phyloP scores from a whole-genome alignment of 176 grass and related monocot genomes.

The Pontederia paniculata region DNA sequence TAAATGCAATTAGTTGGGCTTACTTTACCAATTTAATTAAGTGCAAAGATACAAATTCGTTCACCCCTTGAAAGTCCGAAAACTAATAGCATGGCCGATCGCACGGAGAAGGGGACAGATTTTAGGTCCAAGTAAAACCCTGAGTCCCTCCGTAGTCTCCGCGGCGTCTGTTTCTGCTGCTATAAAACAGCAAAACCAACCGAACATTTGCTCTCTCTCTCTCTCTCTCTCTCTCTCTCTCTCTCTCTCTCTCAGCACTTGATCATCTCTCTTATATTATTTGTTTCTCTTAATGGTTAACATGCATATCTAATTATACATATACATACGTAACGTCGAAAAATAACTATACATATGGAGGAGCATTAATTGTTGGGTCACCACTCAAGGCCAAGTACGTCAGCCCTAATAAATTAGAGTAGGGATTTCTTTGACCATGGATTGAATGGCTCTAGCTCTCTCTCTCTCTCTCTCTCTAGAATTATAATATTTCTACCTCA shows the following conservation, averaged over 20 bases:
- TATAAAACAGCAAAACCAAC: slow-evolving; percentile 12
- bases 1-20: no score
- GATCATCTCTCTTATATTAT: no score
- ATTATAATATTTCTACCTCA: no score
- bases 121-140: not conserved
- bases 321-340: no score
- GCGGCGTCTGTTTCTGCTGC: slow-evolving; percentile 6
- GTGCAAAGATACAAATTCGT: not conserved
- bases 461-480: no score
- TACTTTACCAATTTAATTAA: not conserved
- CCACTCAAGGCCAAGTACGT: not conserved
- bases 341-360: not conserved
- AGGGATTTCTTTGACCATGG: not conserved
- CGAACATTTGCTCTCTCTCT: slow-evolving; percentile 3
- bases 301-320: no score
- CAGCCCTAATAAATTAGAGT: not conserved
- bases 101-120: not conserved
- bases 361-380: not conserved
- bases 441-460: no score
- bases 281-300: no score
- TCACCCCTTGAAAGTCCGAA: no score
- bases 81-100: no score
- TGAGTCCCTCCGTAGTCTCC: slow-evolving; percentile 2
- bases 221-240: not conserved
- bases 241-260: not conserved